Evolutionary conservation across 345 rosid genomes (phyloP), one percentile per base, ranked within the genome.

Genomic region (Eucalyptus rudis): DNA sequence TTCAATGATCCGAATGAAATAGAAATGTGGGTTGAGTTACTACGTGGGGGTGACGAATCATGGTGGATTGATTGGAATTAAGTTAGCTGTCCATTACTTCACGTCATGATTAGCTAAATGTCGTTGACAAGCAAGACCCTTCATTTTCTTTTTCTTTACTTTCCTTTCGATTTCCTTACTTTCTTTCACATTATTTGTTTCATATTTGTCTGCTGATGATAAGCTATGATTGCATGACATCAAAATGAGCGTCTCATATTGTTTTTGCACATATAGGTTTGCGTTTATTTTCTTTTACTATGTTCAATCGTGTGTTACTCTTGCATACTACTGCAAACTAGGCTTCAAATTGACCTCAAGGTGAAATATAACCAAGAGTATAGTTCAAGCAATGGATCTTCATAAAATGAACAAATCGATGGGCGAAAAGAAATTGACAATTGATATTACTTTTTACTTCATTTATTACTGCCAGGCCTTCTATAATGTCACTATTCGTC

Each of bases 171-270:
- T 64, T 64, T 14, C 16, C 29, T 10, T 40, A 6, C 83, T 19
- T 20, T 76, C 27, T 36, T 76, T 76, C 83, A 76, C 5, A 1
- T 76, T 40, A 20, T 10, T 44, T 22, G 8, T 76, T 36, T 40
- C 5, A 10, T 11, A 40, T 20, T 2, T 1, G 0, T 5, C 0
- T 10, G 8, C 4, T 36, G 1, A 76, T 76, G 45, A 76, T 6
- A 27, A 71, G 7, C 13, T 71, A 3, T 7, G 25, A 71, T 36
- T 6, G 13, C 45, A 7, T 3, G 5, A 36, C 45, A 10, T 76
- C 5, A 10, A 0, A 40, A 76, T 40, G 27, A 20, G 47, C 27
- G 0, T 5, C 8, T 6, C 22, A 24, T 19, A 36, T 36, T 6
- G 5, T 22, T 3, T 40, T 40, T 0, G 16, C 9, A 40, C 15